phyloP scores from a whole-genome alignment of 352 stramenopile species.

The Phytophthora kernoviae region DNA sequence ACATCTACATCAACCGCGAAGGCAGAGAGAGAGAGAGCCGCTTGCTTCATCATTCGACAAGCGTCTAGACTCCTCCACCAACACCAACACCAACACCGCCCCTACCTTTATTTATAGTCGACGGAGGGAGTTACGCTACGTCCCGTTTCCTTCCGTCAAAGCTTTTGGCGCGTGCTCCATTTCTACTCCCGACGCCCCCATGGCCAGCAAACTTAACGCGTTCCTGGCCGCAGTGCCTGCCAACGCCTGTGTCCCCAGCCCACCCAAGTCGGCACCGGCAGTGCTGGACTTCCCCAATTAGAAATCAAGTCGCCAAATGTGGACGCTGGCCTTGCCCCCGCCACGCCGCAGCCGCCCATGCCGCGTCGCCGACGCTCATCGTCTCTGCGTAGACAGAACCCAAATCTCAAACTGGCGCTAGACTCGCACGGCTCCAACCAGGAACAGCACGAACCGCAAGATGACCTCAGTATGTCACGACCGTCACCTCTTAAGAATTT shows the following conservation, averaged over 20 bases:
- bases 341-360: conserved; percentile 53
- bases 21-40: background rate
- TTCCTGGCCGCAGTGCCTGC: conserved; percentile 75
- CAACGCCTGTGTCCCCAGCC: conserved; percentile 52
- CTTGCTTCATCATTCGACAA: conserved; percentile 11
- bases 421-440: conserved; percentile 30
- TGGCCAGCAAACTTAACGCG: conserved; percentile 76
- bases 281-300: conserved; percentile 34
- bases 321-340: conserved; percentile 9
- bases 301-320: conserved; percentile 23
- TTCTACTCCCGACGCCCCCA: conserved; percentile 23
- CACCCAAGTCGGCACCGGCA: conserved; percentile 31
- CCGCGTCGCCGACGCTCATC: conserved; percentile 28
- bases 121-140: conserved; percentile 24
- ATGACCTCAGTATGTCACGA: conserved; percentile 11
- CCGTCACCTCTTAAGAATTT: conserved; percentile 34
- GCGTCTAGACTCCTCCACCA: conserved; percentile 12
- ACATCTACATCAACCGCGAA: background rate
- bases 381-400: conserved; percentile 25
- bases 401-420: conserved; percentile 30
- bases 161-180: conserved; percentile 7
- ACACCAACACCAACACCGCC: no score
- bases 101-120: conserved; percentile 26
- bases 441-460: conserved; percentile 24
- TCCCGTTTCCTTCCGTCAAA: conserved; percentile 8